Conservation (phyloP, 331 rosid genomes). For the Pyracantha coccinea region DNA sequence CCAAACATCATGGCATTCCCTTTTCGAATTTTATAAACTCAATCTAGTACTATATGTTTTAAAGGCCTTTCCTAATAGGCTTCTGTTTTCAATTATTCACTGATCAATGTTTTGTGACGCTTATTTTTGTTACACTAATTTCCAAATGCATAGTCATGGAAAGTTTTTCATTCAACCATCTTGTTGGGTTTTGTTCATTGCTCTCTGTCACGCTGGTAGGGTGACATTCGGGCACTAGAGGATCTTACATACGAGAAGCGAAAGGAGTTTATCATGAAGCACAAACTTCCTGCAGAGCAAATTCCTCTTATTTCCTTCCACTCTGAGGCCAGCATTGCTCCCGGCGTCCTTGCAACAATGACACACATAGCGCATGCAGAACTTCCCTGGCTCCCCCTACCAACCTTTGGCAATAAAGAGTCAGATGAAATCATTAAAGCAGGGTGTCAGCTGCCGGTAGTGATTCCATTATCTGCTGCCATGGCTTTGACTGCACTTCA, state of each 20-base stretch:
- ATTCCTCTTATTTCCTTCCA: conserved; percentile 65
- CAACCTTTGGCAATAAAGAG: conserved; percentile 14
- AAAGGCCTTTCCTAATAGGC: no score
- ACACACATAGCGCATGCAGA: conserved; percentile 75
- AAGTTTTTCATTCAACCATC: no score
- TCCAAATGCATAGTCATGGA: no score
- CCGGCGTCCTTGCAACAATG: conserved; percentile 67
- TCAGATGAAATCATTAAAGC: conserved; percentile 22
- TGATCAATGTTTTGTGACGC: no score
- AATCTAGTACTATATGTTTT: no score
- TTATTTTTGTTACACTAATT: no score
- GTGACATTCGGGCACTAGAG: conserved; percentile 70
- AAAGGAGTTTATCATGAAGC: conserved; percentile 63
- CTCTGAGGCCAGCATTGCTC: conserved; percentile 62
- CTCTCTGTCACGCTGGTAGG: conserved; percentile 12
- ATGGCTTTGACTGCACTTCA: conserved; percentile 74
- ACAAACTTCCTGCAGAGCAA: conserved; percentile 50
- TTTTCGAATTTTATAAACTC: no score
- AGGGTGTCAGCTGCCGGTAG: conserved; percentile 47
- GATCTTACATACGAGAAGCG: conserved; percentile 79
- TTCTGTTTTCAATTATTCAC: no score
- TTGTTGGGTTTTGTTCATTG: neutral
- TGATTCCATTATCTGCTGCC: conserved; percentile 69
- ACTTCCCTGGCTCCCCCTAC: conserved; percentile 55
- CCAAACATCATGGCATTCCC: no score